These are phyloP conservation scores for Euphrasia confusa DNA, from an alignment of 257 asterid genomes.

Conservation along the genomic window DNA sequence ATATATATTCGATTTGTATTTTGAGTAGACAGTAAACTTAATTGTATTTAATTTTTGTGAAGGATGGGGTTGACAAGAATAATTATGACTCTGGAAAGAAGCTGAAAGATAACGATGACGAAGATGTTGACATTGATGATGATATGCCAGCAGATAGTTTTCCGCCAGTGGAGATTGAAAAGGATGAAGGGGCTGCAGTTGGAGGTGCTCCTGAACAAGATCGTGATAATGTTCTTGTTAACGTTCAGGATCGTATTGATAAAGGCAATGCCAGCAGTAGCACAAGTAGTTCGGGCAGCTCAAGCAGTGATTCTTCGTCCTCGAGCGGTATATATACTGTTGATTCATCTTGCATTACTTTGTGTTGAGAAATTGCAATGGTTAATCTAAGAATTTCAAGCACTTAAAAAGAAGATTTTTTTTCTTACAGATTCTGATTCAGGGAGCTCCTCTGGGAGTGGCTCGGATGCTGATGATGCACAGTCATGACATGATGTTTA, in stretches of 20 bases:
- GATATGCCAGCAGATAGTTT: slow-evolving; percentile 81
- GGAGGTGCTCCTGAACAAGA: slow-evolving; percentile 28
- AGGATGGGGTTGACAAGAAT: slow-evolving; percentile 60
- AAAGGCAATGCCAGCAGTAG: slow-evolving; percentile 56
- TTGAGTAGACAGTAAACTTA: too few relatives aligned
- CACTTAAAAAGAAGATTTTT: not conserved
- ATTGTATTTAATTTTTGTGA: slow-evolving; percentile 14
- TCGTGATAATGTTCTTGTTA: not conserved
- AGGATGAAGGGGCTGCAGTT: slow-evolving; percentile 62
- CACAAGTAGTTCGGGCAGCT: slow-evolving; percentile 92
- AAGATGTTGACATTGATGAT: slow-evolving; percentile 93
- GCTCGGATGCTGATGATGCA: slow-evolving; percentile 90
- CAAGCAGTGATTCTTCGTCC: slow-evolving; percentile 93
- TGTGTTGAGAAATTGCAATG: slow-evolving; percentile 32
- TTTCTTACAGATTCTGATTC: slow-evolving; percentile 88
- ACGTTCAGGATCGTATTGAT: not conserved
- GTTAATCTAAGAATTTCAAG: too few relatives aligned
- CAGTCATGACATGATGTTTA: slow-evolving; percentile 50
- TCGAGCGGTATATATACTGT: slow-evolving; percentile 76
- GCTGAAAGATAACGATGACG: slow-evolving; percentile 70
- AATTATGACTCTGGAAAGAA: slow-evolving; percentile 55
- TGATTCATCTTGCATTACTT: slow-evolving; percentile 45
- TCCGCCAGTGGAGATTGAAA: slow-evolving; percentile 88
- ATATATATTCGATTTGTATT: too few relatives aligned
- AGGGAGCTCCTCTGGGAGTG: slow-evolving; percentile 98